Percentiles rank a stretch among this genome's conserved stretches.
Conservation (phyloP, 768 basidiomycete species). For the Chalciporus sphaerocephalus region DNA sequence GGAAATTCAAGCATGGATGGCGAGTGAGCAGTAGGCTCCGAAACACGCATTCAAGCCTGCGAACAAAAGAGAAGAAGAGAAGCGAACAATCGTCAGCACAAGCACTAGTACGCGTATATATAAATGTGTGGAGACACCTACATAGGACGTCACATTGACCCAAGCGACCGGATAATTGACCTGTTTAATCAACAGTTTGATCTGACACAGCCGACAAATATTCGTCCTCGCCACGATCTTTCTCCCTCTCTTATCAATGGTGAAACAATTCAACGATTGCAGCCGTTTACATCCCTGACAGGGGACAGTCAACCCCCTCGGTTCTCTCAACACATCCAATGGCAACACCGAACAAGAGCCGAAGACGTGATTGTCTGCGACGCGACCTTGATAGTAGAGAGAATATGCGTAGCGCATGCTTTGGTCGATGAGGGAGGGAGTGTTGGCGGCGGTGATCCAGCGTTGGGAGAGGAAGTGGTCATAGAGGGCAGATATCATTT, state of each 20-base stretch:
- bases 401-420: conserved; percentile 31
- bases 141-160: conserved; percentile 17
- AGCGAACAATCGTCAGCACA: conserved; percentile 8
- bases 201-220: conserved; percentile 28
- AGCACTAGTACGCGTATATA: background rate
- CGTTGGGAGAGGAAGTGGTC: conserved; percentile 27
- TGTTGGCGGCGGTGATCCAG: conserved; percentile 22
- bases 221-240: conserved; percentile 23
- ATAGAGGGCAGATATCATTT: conserved; percentile 36
- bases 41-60: conserved; percentile 6
- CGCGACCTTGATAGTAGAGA: conserved; percentile 26
- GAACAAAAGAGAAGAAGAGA: too few relatives aligned
- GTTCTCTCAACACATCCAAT: conserved; percentile 26
- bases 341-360: conserved; percentile 20
- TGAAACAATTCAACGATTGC: conserved; percentile 30
- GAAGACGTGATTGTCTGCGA: conserved; percentile 23
- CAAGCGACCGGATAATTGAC: conserved; percentile 19
- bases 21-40: too few relatives aligned
- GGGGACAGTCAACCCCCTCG: conserved; percentile 19
- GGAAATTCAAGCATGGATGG: conserved; percentile 1
- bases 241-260: conserved; percentile 7
- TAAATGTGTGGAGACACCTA: conserved; percentile 2
- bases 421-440: conserved; percentile 15
- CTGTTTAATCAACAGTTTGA: conserved; percentile 28
- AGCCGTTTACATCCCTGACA: conserved; percentile 25